phyloP scores from a whole-genome alignment of 1,139 yeast species.

The Yamadazyma taylorii region DNA sequence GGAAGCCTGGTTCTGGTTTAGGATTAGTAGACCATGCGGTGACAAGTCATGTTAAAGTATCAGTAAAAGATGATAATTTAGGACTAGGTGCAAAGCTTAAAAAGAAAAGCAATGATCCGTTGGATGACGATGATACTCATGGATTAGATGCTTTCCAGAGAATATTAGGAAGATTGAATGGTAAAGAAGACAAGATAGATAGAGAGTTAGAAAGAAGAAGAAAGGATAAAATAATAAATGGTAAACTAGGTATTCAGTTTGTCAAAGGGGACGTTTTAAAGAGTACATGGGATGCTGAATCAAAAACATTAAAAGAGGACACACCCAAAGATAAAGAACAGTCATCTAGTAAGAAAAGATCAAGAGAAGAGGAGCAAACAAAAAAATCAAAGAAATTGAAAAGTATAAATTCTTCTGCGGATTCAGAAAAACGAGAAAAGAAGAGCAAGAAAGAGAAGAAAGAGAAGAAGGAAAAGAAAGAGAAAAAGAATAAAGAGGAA shows the following conservation, averaged over 20 bases:
- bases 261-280: slow-evolving; percentile 79
- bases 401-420: too few relatives aligned
- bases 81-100: slow-evolving; percentile 86
- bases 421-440: too few relatives aligned
- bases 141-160: slow-evolving; percentile 94
- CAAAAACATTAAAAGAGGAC: slow-evolving; percentile 37
- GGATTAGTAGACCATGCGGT: slow-evolving; percentile 67
- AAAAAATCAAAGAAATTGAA: slow-evolving; percentile 16
- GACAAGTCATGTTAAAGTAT: slow-evolving; percentile 81
- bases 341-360: slow-evolving; percentile 13
- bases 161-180: slow-evolving; percentile 81
- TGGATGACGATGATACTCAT: slow-evolving; percentile 78
- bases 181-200: slow-evolving; percentile 60
- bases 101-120: slow-evolving; percentile 53
- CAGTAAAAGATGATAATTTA: slow-evolving; percentile 73
- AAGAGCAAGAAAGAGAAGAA: slow-evolving; percentile 23
- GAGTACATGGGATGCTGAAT: slow-evolving; percentile 81
- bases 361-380: slow-evolving; percentile 25
- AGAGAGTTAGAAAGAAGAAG: slow-evolving; percentile 66
- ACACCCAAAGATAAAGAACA: slow-evolving; percentile 17
- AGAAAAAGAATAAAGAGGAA: slow-evolving; percentile 24
- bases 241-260: slow-evolving; percentile 86
- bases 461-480: slow-evolving; percentile 24
- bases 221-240: slow-evolving; percentile 65
- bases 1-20: slow-evolving; percentile 89